phyloP scores from a whole-genome alignment of 2,329 filamentous ascomycete species.

The Fusarium oligoseptatum region DNA sequence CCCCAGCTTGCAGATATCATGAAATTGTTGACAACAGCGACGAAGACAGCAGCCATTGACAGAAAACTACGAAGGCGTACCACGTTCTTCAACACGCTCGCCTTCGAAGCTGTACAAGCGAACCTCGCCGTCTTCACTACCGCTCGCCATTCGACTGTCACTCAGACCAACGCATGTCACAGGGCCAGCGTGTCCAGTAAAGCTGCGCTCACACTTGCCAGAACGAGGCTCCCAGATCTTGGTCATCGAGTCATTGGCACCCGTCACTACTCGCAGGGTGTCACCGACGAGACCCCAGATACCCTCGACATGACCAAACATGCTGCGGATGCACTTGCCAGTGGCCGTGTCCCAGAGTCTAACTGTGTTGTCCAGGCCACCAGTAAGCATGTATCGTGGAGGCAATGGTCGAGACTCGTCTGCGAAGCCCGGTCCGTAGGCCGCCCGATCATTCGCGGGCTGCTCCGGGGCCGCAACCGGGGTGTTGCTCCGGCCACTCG shows the following conservation, averaged over 20 bases:
- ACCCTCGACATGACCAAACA: slow-evolving; percentile 97
- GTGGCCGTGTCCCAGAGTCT: slow-evolving; percentile 91
- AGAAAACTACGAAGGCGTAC: slow-evolving; percentile 62
- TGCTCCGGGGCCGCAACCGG: slow-evolving; percentile 51
- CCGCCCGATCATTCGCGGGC: slow-evolving; percentile 61
- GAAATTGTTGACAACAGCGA: slow-evolving; percentile 3
- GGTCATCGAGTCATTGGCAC: slow-evolving; percentile 93
- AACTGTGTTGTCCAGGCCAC: slow-evolving; percentile 90
- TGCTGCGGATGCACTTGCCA: slow-evolving; percentile 86
- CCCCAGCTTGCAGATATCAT: slow-evolving; percentile 18
- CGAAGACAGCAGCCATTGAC: neutral
- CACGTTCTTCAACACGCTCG: slow-evolving; percentile 62
- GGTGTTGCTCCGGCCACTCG: slow-evolving; percentile 61
- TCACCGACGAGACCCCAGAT: slow-evolving; percentile 95
- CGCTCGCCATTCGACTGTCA: slow-evolving; percentile 89
- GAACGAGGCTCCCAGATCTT: slow-evolving; percentile 94
- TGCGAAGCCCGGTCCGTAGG: slow-evolving; percentile 73
- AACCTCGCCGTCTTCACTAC: slow-evolving; percentile 93
- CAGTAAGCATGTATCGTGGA: slow-evolving; percentile 92
- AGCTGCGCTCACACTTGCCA: slow-evolving; percentile 91
- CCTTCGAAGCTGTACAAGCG: slow-evolving; percentile 83
- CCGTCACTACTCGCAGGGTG: slow-evolving; percentile 87
- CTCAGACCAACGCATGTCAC: slow-evolving; percentile 94
- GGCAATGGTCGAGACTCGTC: slow-evolving; percentile 77
- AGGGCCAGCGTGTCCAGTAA: slow-evolving; percentile 89